A percentile compares a stretch with the other conserved stretches of the same genome.
Evolutionary conservation across 2,329 filamentous ascomycete species (phyloP).

Genomic region (Dryadomyces quercus-mongolicae): DNA sequence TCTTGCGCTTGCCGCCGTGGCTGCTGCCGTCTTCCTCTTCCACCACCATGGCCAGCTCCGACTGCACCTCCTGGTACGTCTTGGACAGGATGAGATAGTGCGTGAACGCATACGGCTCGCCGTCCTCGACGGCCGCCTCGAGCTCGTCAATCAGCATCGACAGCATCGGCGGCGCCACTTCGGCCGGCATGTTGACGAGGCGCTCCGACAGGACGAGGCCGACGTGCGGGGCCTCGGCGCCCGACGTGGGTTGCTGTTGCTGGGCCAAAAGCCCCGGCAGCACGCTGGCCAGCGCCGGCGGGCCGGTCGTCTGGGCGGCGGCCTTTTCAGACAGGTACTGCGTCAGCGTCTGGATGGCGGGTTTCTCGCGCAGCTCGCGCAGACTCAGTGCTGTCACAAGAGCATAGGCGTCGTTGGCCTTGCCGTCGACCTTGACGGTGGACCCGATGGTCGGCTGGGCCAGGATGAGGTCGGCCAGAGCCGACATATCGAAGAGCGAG

Average conservation of each 20-base stretch:
- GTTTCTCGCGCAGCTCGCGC: slow-evolving; percentile 63
- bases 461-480: slow-evolving; percentile 70
- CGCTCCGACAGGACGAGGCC: slow-evolving; percentile 86
- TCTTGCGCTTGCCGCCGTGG: slow-evolving; percentile 40
- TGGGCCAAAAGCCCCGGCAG: slow-evolving; percentile 34
- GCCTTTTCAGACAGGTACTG: slow-evolving; percentile 56
- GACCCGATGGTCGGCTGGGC: slow-evolving; percentile 81
- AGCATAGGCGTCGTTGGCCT: slow-evolving; percentile 83
- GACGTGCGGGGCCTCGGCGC: slow-evolving; percentile 34
- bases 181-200: slow-evolving; percentile 91
- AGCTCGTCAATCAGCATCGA: slow-evolving; percentile 89
- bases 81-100: slow-evolving; percentile 90
- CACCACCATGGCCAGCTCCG: slow-evolving; percentile 37
- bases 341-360: slow-evolving; percentile 57
- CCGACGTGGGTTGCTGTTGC: slow-evolving; percentile 22
- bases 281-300: slow-evolving; percentile 34
- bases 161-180: slow-evolving; percentile 90
- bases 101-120: slow-evolving; percentile 84
- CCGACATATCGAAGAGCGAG: slow-evolving; percentile 75
- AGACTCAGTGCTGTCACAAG: slow-evolving; percentile 83
- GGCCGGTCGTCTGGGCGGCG: slow-evolving; percentile 34
- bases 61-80: slow-evolving; percentile 82
- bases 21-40: slow-evolving; percentile 44
- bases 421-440: slow-evolving; percentile 94
- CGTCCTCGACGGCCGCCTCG: slow-evolving; percentile 73